phyloP scores from a whole-genome alignment of 768 basidiomycete genomes.

The Favolaschia claudopus region DNA sequence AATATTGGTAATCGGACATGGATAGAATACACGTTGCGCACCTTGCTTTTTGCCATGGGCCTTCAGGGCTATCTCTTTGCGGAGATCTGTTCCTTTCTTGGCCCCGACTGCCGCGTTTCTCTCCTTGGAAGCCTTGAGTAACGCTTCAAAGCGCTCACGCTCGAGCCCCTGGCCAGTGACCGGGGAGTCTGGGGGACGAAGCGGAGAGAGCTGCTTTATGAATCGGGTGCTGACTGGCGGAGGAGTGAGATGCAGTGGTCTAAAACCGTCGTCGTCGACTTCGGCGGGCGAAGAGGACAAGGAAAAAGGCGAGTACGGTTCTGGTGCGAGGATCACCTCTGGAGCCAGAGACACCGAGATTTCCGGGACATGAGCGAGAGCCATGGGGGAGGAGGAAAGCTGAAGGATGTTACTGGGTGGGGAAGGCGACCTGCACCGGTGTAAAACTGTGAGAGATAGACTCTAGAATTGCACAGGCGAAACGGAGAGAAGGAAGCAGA shows the following conservation, averaged over 20 bases:
- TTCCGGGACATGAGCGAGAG: constrained; percentile 60
- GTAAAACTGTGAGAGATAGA: constrained; percentile 32
- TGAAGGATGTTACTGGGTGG: constrained; percentile 30
- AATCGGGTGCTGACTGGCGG: constrained; percentile 52
- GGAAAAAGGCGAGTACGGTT: constrained; percentile 73
- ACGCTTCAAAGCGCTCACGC: constrained; percentile 65
- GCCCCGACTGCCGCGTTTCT: constrained; percentile 52
- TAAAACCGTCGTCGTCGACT: constrained; percentile 60
- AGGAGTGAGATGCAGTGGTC: constrained; percentile 65
- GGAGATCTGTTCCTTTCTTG: constrained; percentile 64
- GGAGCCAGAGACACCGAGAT: constrained; percentile 78
- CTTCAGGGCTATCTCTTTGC: constrained; percentile 78
- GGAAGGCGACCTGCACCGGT: constrained; percentile 63
- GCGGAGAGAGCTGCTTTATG: constrained; percentile 56
- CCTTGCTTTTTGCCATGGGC: constrained; percentile 78
- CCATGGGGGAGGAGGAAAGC: constrained; percentile 46
- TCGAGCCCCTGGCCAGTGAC: constrained; percentile 61
- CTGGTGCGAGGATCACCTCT: constrained; percentile 54
- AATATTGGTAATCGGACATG: constrained; percentile 2
- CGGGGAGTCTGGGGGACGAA: constrained; percentile 50
- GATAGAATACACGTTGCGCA: constrained; percentile 42
- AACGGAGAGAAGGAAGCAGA: constrained; percentile 40
- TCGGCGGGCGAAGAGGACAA: constrained; percentile 34
- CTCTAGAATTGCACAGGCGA: constrained; percentile 36
- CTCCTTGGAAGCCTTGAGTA: constrained; percentile 69